Conservation (phyloP, 2,329 filamentous ascomycete genomes). For the Leptographium wingfieldii region DNA sequence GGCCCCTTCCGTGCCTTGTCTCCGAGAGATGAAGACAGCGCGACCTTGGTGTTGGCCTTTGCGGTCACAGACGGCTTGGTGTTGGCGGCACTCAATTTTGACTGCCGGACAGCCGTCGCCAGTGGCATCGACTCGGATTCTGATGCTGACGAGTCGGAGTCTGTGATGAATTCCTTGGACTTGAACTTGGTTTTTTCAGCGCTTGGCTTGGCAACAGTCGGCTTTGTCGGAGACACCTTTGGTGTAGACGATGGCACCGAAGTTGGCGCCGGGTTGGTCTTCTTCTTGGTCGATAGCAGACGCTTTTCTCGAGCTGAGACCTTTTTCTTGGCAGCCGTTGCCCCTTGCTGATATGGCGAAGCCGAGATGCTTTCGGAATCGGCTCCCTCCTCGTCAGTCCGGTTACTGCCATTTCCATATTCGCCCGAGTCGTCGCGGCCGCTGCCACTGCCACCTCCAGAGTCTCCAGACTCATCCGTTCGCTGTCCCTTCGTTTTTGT, state of each 20-base stretch:
- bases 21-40: not conserved
- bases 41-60: constrained; percentile 8
- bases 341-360: constrained; percentile 25
- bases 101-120: constrained; percentile 20
- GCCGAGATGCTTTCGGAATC: constrained; percentile 3
- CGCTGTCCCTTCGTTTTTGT: constrained; percentile 39
- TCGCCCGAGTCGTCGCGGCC: constrained; percentile 28
- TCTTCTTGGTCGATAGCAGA: constrained; percentile 32
- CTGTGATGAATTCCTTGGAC: constrained; percentile 43
- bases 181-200: constrained; percentile 29
- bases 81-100: constrained; percentile 1
- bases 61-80: constrained; percentile 8
- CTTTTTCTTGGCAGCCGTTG: constrained; percentile 31
- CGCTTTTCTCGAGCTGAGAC: constrained; percentile 41
- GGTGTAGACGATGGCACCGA: not conserved
- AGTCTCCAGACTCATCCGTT: constrained; percentile 30
- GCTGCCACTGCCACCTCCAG: constrained; percentile 19
- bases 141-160: constrained; percentile 38
- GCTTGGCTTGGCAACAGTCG: constrained; percentile 28
- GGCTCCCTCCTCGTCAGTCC: constrained; percentile 17
- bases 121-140: constrained; percentile 24
- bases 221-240: constrained; percentile 18
- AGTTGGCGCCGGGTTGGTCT: constrained; percentile 13
- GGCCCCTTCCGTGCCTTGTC: constrained; percentile 10
- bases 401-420: constrained; percentile 5